Base-by-base conservation (phyloP, 495 filamentous ascomycete genomes). In the Penicillium odoratum region DNA sequence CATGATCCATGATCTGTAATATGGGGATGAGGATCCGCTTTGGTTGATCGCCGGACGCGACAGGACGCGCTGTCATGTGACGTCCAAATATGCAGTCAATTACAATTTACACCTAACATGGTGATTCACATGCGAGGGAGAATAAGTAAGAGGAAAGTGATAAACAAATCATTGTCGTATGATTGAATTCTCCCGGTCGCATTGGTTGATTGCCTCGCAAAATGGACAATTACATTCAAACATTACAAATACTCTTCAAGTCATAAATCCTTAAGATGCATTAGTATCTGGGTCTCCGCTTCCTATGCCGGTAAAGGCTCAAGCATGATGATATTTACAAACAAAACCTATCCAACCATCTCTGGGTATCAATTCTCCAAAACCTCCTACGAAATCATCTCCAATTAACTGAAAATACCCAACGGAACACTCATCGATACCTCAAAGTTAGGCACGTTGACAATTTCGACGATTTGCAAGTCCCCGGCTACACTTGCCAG, bases 401-500 rank as follows among this genome's bases (percentile, higher is more conserved):
- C 26, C 33, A 15, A 15, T 51, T 53, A 60, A 28, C 36, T 62
- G 62, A 82, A 81, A 47, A 78, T 65, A 10, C 70, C 73, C 60
- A 82, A 54, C 1, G 77, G 76, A 33, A 82, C 48, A 38, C 66
- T 74, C 73, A 77, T 77, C 3, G 78, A 71, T 28, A 80, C 74
- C 25, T 70, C 74, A 58, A 66, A 81, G 51, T 81, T 72, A 26
- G 79, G 79, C 64, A 82, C 76, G 55, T 81, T 78, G 33, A 82
- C 78, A 26, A 74, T 68, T 56, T 82, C 77, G 9, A 65, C 71
- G 53, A 81, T 74, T 55, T 75, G 73, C 28, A 82, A 62, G 58
- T 77, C 73, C 0, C 67, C 76, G 25, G 74, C 76, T 43, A 81
- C 76, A 61, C 74, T 78, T n/a, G 71, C 66, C 34, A 82, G 60